Evolutionary conservation across 495 filamentous ascomycete species (phyloP).

Genomic region (Penicillium coprophilum): DNA sequence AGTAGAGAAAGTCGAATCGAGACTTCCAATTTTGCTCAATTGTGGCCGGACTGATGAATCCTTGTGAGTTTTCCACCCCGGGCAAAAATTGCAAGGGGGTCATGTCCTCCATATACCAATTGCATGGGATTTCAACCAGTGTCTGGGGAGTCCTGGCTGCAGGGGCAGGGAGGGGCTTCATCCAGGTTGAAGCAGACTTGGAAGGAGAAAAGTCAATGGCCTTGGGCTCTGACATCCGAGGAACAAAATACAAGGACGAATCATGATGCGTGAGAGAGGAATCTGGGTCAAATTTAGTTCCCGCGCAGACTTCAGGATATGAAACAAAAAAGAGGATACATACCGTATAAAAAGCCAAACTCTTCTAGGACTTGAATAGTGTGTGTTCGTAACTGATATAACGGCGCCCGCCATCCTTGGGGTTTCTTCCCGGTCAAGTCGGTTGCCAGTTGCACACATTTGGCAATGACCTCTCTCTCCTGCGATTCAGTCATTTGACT

Average conservation of each 20-base stretch:
- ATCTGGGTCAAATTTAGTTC: conserved; percentile 30
- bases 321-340: neutral
- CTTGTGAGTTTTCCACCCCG: conserved; percentile 49
- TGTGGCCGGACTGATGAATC: conserved; percentile 51
- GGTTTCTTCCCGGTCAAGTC: conserved; percentile 54
- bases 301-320: neutral
- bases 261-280: conserved; percentile 56
- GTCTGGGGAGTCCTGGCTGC: conserved; percentile 28
- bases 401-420: conserved; percentile 55
- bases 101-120: conserved; percentile 60
- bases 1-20: conserved; percentile 44
- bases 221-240: conserved; percentile 44
- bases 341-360: conserved; percentile 56
- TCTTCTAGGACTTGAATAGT: conserved; percentile 56
- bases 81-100: conserved; percentile 56
- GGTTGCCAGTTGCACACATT: conserved; percentile 52
- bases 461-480: conserved; percentile 55
- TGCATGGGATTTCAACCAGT: conserved; percentile 54
- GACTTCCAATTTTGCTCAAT: conserved; percentile 58
- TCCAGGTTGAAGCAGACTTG: conserved; percentile 51
- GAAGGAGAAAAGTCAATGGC: conserved; percentile 52
- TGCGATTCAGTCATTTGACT: conserved; percentile 56
- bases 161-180: conserved; percentile 48
- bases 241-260: conserved; percentile 53
- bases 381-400: conserved; percentile 57